Base-by-base conservation (phyloP, 345 rosid species). In the Euphorbia tirucalli region DNA sequence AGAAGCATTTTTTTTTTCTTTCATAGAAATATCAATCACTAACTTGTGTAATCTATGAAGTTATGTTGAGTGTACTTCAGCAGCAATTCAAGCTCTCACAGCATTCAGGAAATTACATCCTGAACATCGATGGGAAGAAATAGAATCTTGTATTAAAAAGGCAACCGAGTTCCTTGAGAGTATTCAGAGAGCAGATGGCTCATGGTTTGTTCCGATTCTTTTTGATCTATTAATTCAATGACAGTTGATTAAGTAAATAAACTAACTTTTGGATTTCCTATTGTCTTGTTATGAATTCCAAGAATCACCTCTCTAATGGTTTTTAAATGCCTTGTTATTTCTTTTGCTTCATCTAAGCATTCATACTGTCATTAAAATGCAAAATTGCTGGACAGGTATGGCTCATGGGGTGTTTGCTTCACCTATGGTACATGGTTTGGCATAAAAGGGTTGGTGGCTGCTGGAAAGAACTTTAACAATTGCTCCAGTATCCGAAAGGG, bases 341-440 rank as follows among this genome's bases (percentile, higher is more conserved):
- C 24, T 22, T 18, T 71, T 44, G 61, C 30, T 60, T 77, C n/a
- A 55, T 35, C n/a, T n/a, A n/a, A n/a, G n/a, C n/a, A n/a, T n/a
- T 3, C 39, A 7, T 3, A 35, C 39, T 35, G 39, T 35, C 39
- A 35, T 35, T 35, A 35, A 35, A 35, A 35, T 35, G 39, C 39
- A 35, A 35, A 35, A 35, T 74, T 73, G 67, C 32, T 71, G 15
- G 56, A 44, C 77, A 92, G 99, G 99, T 89, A 95, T 83, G 99
- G 99, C 41, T 93, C 98, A 35, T 93, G 95, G 97, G 95, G 78
- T 75, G 95, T 93, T 70, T 90, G 98, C 85, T 93, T 86, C 84
- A 90, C 96, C 22, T 89, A 93, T 56, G 96, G 82, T 68, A 83
- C 81, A 13, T 93, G 97, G 98, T 93, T 90, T 74, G 97, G 93